A percentile compares a stretch with the other conserved stretches of the same genome.
Conservation (phyloP, 805 yeast genomes). For the Hanseniaspora nectarophila region DNA sequence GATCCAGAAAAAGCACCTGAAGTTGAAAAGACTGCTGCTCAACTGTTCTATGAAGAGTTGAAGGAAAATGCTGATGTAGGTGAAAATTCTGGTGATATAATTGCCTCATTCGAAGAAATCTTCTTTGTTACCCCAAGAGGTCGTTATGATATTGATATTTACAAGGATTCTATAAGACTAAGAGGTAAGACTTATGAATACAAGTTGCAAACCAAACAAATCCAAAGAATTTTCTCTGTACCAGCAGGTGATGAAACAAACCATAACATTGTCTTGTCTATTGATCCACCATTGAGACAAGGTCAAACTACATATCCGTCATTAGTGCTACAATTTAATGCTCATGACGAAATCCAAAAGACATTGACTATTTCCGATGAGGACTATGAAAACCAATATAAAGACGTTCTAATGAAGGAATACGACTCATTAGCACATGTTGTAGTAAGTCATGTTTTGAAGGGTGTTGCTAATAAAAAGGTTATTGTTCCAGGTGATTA, state of each 20-base stretch:
- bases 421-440: conserved; percentile 78
- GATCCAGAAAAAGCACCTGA: conserved; percentile 20
- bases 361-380: conserved; percentile 76
- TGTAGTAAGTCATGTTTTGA: conserved; percentile 76
- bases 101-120: conserved; percentile 83
- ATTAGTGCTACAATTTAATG: conserved; percentile 74
- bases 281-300: conserved; percentile 94
- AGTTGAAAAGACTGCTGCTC: conserved; percentile 55
- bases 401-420: conserved; percentile 55
- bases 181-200: conserved; percentile 97
- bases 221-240: conserved; percentile 78
- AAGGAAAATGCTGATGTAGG: conserved; percentile 92
- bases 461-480: conserved; percentile 80
- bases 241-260: conserved; percentile 93
- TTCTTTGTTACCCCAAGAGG: conserved; percentile 96
- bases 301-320: conserved; percentile 96
- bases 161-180: conserved; percentile 69
- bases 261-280: conserved; percentile 75
- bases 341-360: conserved; percentile 83
- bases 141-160: conserved; percentile 93
- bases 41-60: conserved; percentile 76
- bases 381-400: conserved; percentile 64
- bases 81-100: conserved; percentile 85
- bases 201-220: conserved; percentile 79
- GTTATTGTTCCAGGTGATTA: conserved; percentile 76